A percentile compares a stretch with the other conserved stretches of the same genome.
These are phyloP conservation scores for Lentithecium fluviatile DNA, from an alignment of 495 filamentous ascomycete species.

Conservation along the genomic window DNA sequence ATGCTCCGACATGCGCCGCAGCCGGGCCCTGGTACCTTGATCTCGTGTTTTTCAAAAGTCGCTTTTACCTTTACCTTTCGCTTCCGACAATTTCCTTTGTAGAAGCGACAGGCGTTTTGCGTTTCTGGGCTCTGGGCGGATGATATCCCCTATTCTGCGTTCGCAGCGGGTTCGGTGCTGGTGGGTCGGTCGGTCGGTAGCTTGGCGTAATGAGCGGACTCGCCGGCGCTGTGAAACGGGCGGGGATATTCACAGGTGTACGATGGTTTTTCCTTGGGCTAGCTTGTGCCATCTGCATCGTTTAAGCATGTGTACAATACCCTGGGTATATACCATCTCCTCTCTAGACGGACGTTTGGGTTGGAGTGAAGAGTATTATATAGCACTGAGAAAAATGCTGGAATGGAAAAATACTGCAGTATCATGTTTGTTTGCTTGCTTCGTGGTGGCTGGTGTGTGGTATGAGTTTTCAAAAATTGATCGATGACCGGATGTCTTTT, in stretches of 20 bases:
- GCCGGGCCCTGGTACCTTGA: constrained; percentile 22
- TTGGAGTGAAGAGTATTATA: no score
- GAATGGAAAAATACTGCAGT: no score
- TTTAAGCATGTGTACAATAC: constrained; percentile 32
- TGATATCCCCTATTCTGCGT: background rate
- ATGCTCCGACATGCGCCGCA: background rate
- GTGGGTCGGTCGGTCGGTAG: no score
- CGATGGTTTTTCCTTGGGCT: background rate
- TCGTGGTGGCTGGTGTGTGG: no score
- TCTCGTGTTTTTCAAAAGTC: constrained; percentile 7
- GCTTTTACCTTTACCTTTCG: constrained; percentile 9
- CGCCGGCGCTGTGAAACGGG: background rate
- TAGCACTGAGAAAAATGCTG: no score
- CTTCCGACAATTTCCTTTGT: background rate
- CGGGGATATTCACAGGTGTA: constrained; percentile 5
- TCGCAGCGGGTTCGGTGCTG: background rate
- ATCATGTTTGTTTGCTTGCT: no score
- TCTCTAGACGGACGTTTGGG: constrained; percentile 28
- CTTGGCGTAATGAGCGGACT: no score
- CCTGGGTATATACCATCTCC: constrained; percentile 37
- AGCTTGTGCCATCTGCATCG: background rate
- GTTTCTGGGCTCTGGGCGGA: no score
- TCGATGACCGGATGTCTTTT: no score
- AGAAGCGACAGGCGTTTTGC: constrained; percentile 29
- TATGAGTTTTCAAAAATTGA: no score